Base-by-base conservation (phyloP, 495 filamentous ascomycete species). In the Daldinia loculata region DNA sequence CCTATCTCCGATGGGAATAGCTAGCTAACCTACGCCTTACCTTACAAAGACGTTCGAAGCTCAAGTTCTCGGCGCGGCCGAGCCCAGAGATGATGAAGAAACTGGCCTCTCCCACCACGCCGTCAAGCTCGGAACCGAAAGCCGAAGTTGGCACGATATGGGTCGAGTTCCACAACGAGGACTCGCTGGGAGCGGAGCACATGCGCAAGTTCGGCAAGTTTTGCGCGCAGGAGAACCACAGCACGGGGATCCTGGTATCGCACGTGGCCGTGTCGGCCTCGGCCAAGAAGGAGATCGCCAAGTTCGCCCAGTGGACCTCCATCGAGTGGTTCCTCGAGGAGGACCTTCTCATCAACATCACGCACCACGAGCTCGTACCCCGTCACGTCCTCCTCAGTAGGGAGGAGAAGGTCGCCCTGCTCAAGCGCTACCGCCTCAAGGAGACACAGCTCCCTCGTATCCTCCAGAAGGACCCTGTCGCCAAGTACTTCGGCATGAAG, bases 341-440 rank as follows among this genome's bases (percentile, higher is more conserved):
- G 81, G 94, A 99, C 81, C 81, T 99, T 75, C 86, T 99, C 51
- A 94, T 98, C 76, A 99, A 99, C 81, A 99, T 99, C 80, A 98
- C 95, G 26, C 93, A 93, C 76, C 95, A 99, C 82, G 94, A 98
- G 81, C 88, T 99, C 15, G 95, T 99, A 17, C 95, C 95, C 30
- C 95, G 92, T 76, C 95, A 99, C 77, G 89, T 97, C 19, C 83
- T 98, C 56, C 86, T 99, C 45, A 95, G 91, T 76, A 86, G 89
- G 45, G 93, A 95, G 75, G 96, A 99, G 85, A 97, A 97, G 86
- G 84, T 79, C 61, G 86, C 87, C 39, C 81, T 99, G 72, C 81
- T 99, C 63, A 87, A 93, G 80, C 85, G 95, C 57, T 99, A 99
- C 81, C 86, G 95, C 56, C 83, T 99, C 75, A 98, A 97, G 89